These are phyloP conservation scores for Alternaria brassicicola DNA, from an alignment of 2,329 filamentous ascomycete genomes.

Conservation along the genomic window DNA sequence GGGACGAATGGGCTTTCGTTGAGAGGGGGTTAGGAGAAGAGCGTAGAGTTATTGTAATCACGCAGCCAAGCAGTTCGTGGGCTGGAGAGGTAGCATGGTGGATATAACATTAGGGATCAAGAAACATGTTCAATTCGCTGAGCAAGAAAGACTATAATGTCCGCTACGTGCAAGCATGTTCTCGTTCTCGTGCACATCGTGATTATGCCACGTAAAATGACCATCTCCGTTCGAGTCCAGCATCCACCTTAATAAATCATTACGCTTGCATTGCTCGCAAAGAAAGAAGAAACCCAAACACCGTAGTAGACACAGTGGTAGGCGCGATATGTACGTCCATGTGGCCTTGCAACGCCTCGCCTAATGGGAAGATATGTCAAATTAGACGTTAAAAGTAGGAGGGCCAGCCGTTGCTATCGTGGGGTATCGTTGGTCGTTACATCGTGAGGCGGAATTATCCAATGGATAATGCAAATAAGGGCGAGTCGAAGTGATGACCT, in stretches of 20 bases:
- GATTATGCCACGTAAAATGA: slow-evolving; percentile 20
- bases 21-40: not conserved
- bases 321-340: slow-evolving; percentile 21
- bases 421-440: slow-evolving; percentile 49
- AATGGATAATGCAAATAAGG: slow-evolving; percentile 23
- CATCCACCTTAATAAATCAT: slow-evolving; percentile 15
- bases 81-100: not conserved
- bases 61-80: not conserved
- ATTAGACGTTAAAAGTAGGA: slow-evolving; percentile 33
- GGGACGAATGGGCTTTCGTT: not conserved
- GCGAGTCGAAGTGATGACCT: slow-evolving; percentile 17
- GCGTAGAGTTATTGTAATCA: not conserved
- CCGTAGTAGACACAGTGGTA: slow-evolving; percentile 17
- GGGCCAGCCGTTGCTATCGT: slow-evolving; percentile 39
- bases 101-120: not conserved
- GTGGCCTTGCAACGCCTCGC: slow-evolving; percentile 24
- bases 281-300: slow-evolving; percentile 18
- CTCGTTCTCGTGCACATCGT: slow-evolving; percentile 16
- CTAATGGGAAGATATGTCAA: slow-evolving; percentile 25
- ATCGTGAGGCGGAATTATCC: slow-evolving; percentile 37
- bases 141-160: slow-evolving; percentile 10
- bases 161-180: slow-evolving; percentile 15
- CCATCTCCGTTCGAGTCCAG: not conserved
- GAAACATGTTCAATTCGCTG: slow-evolving; percentile 10
- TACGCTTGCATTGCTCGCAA: slow-evolving; percentile 18